Evolutionary conservation across 331 rosid genomes (phyloP).

Genomic region (Saraca asoca): DNA sequence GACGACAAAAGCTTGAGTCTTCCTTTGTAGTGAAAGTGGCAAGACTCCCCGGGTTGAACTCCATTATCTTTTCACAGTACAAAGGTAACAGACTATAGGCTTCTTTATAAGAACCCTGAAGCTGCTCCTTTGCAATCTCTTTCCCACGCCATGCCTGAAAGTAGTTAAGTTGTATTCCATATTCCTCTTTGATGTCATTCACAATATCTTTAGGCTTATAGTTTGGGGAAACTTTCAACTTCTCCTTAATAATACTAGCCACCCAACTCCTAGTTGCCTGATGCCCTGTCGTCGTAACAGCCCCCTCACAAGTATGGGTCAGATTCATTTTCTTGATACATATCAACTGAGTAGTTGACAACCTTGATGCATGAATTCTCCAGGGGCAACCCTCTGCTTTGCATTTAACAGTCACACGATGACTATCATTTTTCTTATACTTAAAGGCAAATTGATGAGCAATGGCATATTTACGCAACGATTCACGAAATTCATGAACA

Average conservation of each 20-base stretch:
- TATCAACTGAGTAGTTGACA: conserved; percentile 87
- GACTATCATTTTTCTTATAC: conserved; percentile 96
- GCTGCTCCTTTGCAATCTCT: conserved; percentile 98
- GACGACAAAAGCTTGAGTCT: conserved; percentile 86
- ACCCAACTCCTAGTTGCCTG: conserved; percentile 99
- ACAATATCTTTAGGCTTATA: conserved; percentile 98
- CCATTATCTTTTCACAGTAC: conserved; percentile 81
- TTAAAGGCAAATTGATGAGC: conserved; percentile 84
- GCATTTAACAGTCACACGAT: conserved; percentile 96
- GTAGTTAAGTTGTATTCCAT: conserved; percentile 91
- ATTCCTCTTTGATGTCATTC: conserved; percentile 87
- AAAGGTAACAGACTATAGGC: conserved; percentile 84
- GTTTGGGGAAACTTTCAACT: conserved; percentile 74
- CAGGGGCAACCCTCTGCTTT: conserved; percentile 95
- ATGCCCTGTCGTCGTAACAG: conserved; percentile 87
- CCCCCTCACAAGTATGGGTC: conserved; percentile 82
- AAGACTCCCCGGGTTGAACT: conserved; percentile 87
- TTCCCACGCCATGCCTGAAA: conserved; percentile 99
- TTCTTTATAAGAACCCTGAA: conserved; percentile 93
- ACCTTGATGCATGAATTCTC: conserved; percentile 97
- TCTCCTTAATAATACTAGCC: conserved; percentile 93
- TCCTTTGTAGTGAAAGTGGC: conserved; percentile 86
- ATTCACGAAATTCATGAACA: conserved; percentile 66
- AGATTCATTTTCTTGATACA: conserved; percentile 93
- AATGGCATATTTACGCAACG: conserved; percentile 65